phyloP scores from a whole-genome alignment of 768 basidiomycete genomes.

The Mycena alexandri region DNA sequence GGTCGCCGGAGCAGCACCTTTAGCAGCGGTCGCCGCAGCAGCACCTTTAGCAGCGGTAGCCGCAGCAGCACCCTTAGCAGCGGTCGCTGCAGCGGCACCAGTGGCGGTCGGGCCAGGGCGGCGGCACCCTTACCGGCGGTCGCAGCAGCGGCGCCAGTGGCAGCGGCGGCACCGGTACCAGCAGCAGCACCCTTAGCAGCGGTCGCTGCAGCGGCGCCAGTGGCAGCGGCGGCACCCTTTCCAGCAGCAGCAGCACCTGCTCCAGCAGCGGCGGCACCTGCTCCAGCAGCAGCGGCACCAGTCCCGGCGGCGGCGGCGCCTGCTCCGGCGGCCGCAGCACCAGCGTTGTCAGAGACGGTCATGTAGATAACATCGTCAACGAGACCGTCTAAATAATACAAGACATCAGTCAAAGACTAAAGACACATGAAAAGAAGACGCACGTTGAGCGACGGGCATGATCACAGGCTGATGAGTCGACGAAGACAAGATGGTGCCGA shows the following conservation, averaged over 20 bases:
- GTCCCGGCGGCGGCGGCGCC: constrained; percentile 31
- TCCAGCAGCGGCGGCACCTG: constrained; percentile 14
- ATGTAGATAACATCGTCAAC: too few relatives aligned
- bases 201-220: neutral
- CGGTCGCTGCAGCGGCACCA: neutral
- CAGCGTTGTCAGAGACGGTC: constrained; percentile 4
- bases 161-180: constrained; percentile 1
- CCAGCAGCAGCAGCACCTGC: constrained; percentile 23
- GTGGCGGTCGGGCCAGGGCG: neutral
- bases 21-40: constrained; percentile 1
- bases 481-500: constrained; percentile 68
- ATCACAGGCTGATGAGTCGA: constrained; percentile 72
- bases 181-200: neutral
- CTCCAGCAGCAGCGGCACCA: constrained; percentile 18
- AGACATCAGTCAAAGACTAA: constrained; percentile 20
- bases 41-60: neutral
- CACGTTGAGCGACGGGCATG: constrained; percentile 70
- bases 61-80: neutral
- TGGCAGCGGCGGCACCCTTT: constrained; percentile 21
- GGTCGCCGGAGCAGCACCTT: neutral
- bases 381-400: neutral
- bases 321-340: constrained; percentile 34
- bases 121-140: neutral
- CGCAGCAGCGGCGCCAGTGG: neutral
- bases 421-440: constrained; percentile 38